A percentile compares a stretch with the other conserved stretches of the same genome.
Conservation (phyloP, 805 yeast species). For the Hanseniaspora mollemarum region DNA sequence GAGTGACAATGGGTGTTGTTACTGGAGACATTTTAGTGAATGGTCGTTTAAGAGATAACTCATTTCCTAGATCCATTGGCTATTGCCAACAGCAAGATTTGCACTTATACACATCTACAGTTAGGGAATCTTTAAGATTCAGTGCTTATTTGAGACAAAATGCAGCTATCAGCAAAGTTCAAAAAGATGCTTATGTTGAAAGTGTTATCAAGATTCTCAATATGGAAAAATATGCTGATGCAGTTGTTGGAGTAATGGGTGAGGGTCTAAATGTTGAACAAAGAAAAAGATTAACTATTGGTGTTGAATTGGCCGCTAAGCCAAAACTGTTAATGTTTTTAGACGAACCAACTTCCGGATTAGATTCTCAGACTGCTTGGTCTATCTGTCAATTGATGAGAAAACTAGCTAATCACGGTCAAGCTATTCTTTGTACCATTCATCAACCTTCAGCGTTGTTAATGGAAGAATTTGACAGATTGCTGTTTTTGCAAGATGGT, state of each 20-base stretch:
- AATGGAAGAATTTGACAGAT: conserved; percentile 65
- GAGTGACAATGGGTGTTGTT: conserved; percentile 60
- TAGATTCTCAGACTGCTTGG: conserved; percentile 61
- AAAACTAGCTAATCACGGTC: conserved; percentile 48
- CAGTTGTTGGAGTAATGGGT: conserved; percentile 64
- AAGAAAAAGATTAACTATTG: conserved; percentile 51
- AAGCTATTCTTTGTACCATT: conserved; percentile 61
- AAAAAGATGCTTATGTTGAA: conserved; percentile 57
- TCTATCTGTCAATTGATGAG: conserved; percentile 51
- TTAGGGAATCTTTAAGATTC: conserved; percentile 58
- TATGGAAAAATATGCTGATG: conserved; percentile 56
- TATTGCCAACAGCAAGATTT: conserved; percentile 71
- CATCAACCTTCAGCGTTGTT: conserved; percentile 79
- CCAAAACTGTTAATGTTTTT: conserved; percentile 49
- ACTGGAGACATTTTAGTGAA: conserved; percentile 58
- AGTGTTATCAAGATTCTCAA: conserved; percentile 51
- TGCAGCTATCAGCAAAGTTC: conserved; percentile 36
- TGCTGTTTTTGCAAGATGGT: conserved; percentile 57
- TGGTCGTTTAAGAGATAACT: conserved; percentile 47
- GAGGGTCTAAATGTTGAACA: conserved; percentile 57
- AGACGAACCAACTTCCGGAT: conserved; percentile 61
- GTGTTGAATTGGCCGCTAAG: conserved; percentile 56
- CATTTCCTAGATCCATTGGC: conserved; percentile 54
- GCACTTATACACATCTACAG: conserved; percentile 54
- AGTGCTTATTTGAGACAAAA: conserved; percentile 63